phyloP scores from a whole-genome alignment of 768 basidiomycete species.

The Termitomyces sp. region DNA sequence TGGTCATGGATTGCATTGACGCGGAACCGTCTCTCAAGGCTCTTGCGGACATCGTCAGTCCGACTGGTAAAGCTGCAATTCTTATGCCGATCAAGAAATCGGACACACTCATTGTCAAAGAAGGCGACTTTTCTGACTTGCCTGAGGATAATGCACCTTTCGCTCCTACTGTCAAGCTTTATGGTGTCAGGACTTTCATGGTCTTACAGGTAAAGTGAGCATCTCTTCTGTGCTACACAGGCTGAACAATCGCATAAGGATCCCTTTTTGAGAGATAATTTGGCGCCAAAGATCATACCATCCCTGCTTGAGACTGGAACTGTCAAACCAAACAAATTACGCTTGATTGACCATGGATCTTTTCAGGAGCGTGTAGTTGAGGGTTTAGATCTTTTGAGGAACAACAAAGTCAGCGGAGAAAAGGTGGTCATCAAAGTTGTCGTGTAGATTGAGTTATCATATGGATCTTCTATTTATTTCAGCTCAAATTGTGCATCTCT shows the following conservation, averaged over 20 bases:
- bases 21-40: conserved; percentile 26
- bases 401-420: conserved; percentile 44
- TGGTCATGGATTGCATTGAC: conserved; percentile 28
- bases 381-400: conserved; percentile 40
- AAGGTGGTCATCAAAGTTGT: conserved; percentile 39
- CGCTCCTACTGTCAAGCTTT: conserved; percentile 25
- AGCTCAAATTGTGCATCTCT: not conserved
- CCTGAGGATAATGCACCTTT: conserved; percentile 32
- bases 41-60: conserved; percentile 30
- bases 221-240: not conserved
- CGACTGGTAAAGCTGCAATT: conserved; percentile 34
- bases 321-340: conserved; percentile 36
- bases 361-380: conserved; percentile 33
- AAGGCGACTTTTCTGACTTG: conserved; percentile 26
- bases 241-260: conserved; percentile 20
- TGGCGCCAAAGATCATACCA: conserved; percentile 43
- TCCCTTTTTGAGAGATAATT: conserved; percentile 31
- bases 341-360: conserved; percentile 34
- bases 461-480: not conserved
- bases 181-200: conserved; percentile 34
- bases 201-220: conserved; percentile 30
- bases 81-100: conserved; percentile 44
- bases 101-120: conserved; percentile 23
- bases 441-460: not conserved
- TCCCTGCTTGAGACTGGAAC: conserved; percentile 28